phyloP scores from a whole-genome alignment of 805 yeast genomes.

The Candida piceae region DNA sequence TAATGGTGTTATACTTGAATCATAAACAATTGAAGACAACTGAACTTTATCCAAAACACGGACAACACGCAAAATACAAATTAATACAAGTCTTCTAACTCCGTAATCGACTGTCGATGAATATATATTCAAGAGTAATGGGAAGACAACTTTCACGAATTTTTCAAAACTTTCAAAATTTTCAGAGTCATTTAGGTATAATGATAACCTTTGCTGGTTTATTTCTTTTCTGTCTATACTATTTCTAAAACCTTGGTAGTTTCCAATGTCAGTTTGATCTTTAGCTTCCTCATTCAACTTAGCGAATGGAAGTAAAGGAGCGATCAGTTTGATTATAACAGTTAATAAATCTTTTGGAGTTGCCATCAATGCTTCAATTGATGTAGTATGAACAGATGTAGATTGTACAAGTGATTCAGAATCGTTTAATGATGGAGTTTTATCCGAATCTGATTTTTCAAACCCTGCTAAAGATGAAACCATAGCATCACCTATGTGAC shows the following conservation, averaged over 20 bases:
- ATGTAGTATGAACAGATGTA: conserved; percentile 10
- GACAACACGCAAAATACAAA: conserved; percentile 49
- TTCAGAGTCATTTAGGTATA: conserved; percentile 25
- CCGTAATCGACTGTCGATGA: conserved; percentile 68
- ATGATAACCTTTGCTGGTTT: conserved; percentile 30
- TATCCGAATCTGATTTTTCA: conserved; percentile 29
- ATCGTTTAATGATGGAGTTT: conserved; percentile 1
- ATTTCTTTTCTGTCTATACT: conserved; percentile 16
- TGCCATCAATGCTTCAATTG: conserved; percentile 70
- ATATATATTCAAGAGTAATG: conserved; percentile 55
- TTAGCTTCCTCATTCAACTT: conserved; percentile 6
- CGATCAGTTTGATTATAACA: conserved; percentile 50
- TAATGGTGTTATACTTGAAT: conserved; percentile 39
- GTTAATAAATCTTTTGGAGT: conserved; percentile 63
- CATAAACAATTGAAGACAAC: conserved; percentile 29
- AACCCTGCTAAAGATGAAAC: conserved; percentile 47
- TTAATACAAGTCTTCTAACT: conserved; percentile 51
- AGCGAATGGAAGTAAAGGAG: conserved; percentile 50
- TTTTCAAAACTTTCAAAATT: conserved; percentile 12
- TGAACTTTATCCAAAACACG: conserved; percentile 33
- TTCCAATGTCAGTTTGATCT: conserved; percentile 23
- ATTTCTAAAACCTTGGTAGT: conserved; percentile 25
- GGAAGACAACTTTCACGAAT: conserved; percentile 45
- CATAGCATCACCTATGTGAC: conserved; percentile 44
- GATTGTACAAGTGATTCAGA: no score